A percentile compares a stretch with the other conserved stretches of the same genome.
Conservation (phyloP, 371 early-diverging fungal species). For the Mucor mucedo region DNA sequence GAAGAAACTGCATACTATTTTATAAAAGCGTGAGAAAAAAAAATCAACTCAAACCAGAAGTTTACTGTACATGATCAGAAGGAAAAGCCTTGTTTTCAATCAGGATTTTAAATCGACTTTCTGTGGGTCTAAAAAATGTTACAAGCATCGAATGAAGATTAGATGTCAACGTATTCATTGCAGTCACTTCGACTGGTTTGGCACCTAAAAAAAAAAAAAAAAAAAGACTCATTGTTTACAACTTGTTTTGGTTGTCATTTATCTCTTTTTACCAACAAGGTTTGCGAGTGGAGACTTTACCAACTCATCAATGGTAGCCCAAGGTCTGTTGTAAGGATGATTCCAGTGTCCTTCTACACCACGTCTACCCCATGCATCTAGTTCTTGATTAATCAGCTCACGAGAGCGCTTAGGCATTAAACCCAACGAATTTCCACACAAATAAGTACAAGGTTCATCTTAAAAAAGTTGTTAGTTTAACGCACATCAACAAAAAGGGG, state of each 20-base stretch:
- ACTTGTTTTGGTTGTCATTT: too few relatives aligned
- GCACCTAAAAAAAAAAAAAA: constrained; percentile 61
- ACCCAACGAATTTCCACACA: constrained; percentile 95
- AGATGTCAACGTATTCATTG: constrained; percentile 91
- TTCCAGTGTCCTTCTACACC: constrained; percentile 90
- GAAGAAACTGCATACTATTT: constrained; percentile 85
- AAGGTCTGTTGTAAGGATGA: constrained; percentile 84
- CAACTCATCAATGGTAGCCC: constrained; percentile 85
- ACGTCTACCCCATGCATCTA: constrained; percentile 86
- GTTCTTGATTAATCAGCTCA: constrained; percentile 79
- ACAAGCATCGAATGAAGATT: constrained; percentile 92
- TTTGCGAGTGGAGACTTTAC: constrained; percentile 74
- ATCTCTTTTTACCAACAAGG: constrained; percentile 70
- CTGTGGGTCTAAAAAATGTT: constrained; percentile 90
- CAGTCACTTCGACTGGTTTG: constrained; percentile 79
- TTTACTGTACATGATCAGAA: constrained; percentile 73
- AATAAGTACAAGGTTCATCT: constrained; percentile 70
- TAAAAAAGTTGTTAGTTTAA: constrained; percentile 10
- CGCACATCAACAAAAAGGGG: constrained; percentile 2
- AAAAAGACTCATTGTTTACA: too few relatives aligned
- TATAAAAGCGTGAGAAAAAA: constrained; percentile 34
- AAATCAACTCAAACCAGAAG: constrained; percentile 47
- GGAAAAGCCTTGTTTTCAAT: constrained; percentile 96
- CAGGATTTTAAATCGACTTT: constrained; percentile 79
- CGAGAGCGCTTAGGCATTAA: constrained; percentile 78